A percentile compares a stretch with the other conserved stretches of the same genome.
These are phyloP conservation scores for Paramecium primaurelia DNA, from an alignment of 73 alveolate genomes.

Conservation along the genomic window DNA sequence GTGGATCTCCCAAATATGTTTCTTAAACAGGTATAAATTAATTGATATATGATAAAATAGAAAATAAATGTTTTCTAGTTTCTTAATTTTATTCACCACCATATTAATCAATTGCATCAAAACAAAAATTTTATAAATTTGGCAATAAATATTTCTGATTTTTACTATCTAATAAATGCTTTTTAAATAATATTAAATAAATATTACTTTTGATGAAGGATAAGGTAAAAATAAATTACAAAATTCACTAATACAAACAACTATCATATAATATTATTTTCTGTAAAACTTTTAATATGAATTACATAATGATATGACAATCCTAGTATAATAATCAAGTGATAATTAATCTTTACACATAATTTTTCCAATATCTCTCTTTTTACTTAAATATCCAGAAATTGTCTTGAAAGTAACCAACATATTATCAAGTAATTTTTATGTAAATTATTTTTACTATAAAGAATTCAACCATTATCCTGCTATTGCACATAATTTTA, in stretches of 20 bases:
- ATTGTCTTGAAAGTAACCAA: background rate
- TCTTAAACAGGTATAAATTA: conserved; percentile 13
- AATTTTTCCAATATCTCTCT: conserved; percentile 17
- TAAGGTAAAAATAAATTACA: conserved; percentile 19
- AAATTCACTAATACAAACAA: background rate
- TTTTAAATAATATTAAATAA: background rate
- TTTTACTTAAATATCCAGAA: background rate
- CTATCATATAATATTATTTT: background rate
- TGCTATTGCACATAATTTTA: background rate
- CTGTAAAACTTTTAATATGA: background rate
- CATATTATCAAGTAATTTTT: background rate
- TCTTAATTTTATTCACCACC: background rate
- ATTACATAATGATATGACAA: background rate
- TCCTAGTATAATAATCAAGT: background rate
- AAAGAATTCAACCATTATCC: background rate
- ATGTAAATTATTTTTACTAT: background rate
- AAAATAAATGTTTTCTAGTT: background rate
- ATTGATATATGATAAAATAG: background rate
- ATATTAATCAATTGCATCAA: background rate
- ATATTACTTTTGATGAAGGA: conserved; percentile 12
- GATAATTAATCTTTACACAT: background rate
- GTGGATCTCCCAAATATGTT: background rate
- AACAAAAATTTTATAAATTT: background rate
- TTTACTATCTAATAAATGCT: background rate
- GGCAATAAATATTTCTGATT: background rate